Evolutionary conservation across 1,284 basidiomycete species (phyloP).

Genomic region (Melanopsichium pennsylvanicum): DNA sequence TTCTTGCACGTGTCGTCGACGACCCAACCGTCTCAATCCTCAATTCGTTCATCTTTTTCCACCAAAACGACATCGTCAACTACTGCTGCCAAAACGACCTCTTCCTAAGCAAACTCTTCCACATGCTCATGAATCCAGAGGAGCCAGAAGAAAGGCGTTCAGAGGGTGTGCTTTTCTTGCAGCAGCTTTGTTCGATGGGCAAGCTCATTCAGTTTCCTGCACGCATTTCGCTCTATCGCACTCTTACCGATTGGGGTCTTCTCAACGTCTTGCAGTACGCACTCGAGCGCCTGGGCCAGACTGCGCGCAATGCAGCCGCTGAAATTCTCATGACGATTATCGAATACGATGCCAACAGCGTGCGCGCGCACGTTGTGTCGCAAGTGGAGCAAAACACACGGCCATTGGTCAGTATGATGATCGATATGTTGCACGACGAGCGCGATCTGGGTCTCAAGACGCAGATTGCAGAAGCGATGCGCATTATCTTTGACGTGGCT

Average conservation of each 20-base stretch:
- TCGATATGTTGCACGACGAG: slow-evolving; percentile 75
- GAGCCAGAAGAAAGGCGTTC: slow-evolving; percentile 44
- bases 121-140: slow-evolving; percentile 65
- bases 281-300: slow-evolving; percentile 69
- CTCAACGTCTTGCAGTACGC: slow-evolving; percentile 86
- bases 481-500: slow-evolving; percentile 77
- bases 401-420: slow-evolving; percentile 61
- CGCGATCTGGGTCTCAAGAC: slow-evolving; percentile 86
- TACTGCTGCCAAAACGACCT: slow-evolving; percentile 81
- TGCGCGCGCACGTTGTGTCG: slow-evolving; percentile 82
- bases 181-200: slow-evolving; percentile 92
- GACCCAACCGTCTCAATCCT: slow-evolving; percentile 97
- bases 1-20: slow-evolving; percentile 90
- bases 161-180: slow-evolving; percentile 74
- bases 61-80: slow-evolving; percentile 96
- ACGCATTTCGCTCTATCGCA: slow-evolving; percentile 86
- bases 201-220: slow-evolving; percentile 92
- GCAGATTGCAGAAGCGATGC: slow-evolving; percentile 88
- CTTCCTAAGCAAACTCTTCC: slow-evolving; percentile 81
- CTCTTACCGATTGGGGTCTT: slow-evolving; percentile 85
- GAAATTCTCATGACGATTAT: slow-evolving; percentile 86
- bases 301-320: slow-evolving; percentile 80
- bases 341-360: slow-evolving; percentile 89
- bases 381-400: slow-evolving; percentile 71
- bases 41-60: slow-evolving; percentile 97